Conservation (phyloP, 768 basidiomycete species). For the Chalciporus chontae region DNA sequence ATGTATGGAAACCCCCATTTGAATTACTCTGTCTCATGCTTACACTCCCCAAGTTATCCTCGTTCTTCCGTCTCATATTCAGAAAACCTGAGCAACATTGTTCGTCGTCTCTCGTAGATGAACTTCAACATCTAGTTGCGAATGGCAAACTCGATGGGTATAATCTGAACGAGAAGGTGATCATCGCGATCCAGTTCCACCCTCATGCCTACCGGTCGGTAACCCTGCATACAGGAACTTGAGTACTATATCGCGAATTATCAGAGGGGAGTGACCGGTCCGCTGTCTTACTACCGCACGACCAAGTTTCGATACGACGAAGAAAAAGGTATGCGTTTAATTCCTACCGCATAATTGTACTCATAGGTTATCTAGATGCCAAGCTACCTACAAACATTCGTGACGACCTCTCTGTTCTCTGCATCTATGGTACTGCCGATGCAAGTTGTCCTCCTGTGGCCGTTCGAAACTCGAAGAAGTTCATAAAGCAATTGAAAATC, state of each 20-base stretch:
- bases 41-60: slow-evolving; percentile 24
- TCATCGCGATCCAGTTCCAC: neutral
- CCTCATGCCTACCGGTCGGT: neutral
- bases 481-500: slow-evolving; percentile 48
- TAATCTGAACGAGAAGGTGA: slow-evolving; percentile 20
- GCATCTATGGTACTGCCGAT: slow-evolving; percentile 59
- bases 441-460: slow-evolving; percentile 39
- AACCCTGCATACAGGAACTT: slow-evolving; percentile 45
- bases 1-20: slow-evolving; percentile 37
- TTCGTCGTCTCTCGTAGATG: neutral
- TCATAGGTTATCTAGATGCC: slow-evolving; percentile 33
- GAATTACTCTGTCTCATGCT: neutral
- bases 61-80: slow-evolving; percentile 17
- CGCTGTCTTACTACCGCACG: slow-evolving; percentile 78
- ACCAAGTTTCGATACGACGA: slow-evolving; percentile 60
- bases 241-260: slow-evolving; percentile 48
- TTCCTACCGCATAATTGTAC: neutral
- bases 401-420: slow-evolving; percentile 54
- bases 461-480: slow-evolving; percentile 44
- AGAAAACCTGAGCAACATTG: neutral
- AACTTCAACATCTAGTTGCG: slow-evolving; percentile 10
- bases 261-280: slow-evolving; percentile 55
- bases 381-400: slow-evolving; percentile 41
- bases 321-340: slow-evolving; percentile 38
- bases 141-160: slow-evolving; percentile 7